Percentiles rank a stretch among this genome's conserved stretches.
phyloP scores from a whole-genome alignment of 192 early-diverging fungal genomes.

The Paraglomus occultum region DNA sequence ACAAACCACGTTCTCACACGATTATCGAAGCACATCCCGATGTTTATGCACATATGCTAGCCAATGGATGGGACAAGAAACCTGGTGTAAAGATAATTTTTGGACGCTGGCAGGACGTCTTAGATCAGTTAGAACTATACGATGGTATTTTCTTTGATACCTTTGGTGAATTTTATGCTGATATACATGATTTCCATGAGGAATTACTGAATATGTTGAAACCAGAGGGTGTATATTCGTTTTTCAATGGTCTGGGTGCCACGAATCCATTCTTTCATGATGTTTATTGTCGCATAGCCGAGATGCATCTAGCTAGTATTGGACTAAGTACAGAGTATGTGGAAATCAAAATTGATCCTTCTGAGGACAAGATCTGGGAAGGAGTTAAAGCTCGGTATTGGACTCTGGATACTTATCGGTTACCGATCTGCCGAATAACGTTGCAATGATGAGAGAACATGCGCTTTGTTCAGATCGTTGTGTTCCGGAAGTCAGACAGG shows the following conservation, averaged over 20 bases:
- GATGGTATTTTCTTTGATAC: conserved; percentile 97
- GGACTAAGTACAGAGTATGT: conserved; percentile 76
- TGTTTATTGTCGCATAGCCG: conserved; percentile 84
- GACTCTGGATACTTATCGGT: conserved; percentile 66
- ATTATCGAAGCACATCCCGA: conserved; percentile 99
- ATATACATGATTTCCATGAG: conserved; percentile 70
- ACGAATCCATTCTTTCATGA: conserved; percentile 97
- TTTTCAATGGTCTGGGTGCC: conserved; percentile 93
- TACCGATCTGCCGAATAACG: conserved; percentile 60
- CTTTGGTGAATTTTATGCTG: conserved; percentile 92
- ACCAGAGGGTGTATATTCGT: conserved; percentile 82
- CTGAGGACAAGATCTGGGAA: conserved; percentile 85
- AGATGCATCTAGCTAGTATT: conserved; percentile 76
- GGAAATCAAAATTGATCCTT: conserved; percentile 69
- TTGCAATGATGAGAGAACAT: too few species aligned
- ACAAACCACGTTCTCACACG: conserved; percentile 68
- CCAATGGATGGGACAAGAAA: conserved; percentile 83
- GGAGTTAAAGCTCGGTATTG: conserved; percentile 80
- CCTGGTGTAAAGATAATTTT: conserved; percentile 80
- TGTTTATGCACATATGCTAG: conserved; percentile 85
- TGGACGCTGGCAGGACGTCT: conserved; percentile 91
- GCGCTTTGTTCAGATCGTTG: too few species aligned
- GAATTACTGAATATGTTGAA: conserved; percentile 71
- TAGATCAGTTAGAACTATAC: conserved; percentile 70
- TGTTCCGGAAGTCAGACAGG: too few species aligned